Evolutionary conservation across 2,329 filamentous ascomycete genomes (phyloP).

Genomic region (Stachybotrys elegans): DNA sequence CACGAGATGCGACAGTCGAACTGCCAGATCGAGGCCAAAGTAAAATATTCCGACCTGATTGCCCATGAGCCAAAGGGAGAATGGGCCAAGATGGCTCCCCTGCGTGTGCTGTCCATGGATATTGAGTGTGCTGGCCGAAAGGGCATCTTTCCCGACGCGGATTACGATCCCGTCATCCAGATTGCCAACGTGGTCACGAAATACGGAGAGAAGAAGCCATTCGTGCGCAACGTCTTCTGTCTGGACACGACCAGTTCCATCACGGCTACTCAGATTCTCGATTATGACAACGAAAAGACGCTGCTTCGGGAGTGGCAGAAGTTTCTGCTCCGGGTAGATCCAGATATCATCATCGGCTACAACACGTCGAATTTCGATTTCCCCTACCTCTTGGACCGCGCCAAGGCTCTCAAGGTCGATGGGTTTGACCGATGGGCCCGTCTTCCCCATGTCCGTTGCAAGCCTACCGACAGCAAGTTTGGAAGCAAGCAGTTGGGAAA

Average conservation of each 20-base stretch:
- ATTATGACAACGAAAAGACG: constrained; percentile 74
- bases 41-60: constrained; percentile 78
- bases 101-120: constrained; percentile 92
- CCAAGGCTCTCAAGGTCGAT: constrained; percentile 72
- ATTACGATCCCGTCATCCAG: constrained; percentile 91
- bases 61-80: constrained; percentile 86
- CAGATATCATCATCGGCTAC: constrained; percentile 97
- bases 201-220: constrained; percentile 93
- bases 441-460: constrained; percentile 64
- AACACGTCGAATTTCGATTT: constrained; percentile 99
- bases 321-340: constrained; percentile 85
- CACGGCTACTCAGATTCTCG: constrained; percentile 87
- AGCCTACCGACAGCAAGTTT: constrained; percentile 75
- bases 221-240: constrained; percentile 94
- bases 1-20: constrained; percentile 72
- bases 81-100: constrained; percentile 96
- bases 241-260: constrained; percentile 89
- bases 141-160: constrained; percentile 91
- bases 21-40: constrained; percentile 90
- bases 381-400: constrained; percentile 86
- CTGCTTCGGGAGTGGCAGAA: constrained; percentile 93
- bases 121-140: constrained; percentile 98
- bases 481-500: constrained; percentile 98
- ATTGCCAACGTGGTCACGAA: constrained; percentile 94
- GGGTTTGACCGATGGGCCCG: constrained; percentile 87